These are phyloP conservation scores for Eragrostis nindensis DNA, from an alignment of 176 grass and related monocot species.

Conservation along the genomic window DNA sequence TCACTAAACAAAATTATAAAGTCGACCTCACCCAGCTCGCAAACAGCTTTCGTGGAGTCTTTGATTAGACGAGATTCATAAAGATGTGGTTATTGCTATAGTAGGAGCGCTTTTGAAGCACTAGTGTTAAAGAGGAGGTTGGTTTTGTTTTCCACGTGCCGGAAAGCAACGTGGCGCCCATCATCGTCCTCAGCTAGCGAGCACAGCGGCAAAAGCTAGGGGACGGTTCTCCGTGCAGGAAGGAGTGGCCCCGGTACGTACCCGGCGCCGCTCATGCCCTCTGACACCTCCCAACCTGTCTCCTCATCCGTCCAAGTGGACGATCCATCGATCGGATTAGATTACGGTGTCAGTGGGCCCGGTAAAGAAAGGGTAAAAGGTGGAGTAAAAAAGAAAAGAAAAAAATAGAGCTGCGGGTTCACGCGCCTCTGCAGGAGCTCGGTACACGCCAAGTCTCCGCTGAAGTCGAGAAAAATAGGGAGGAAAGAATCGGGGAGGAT, in stretches of 20 bases:
- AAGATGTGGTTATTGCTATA: no score
- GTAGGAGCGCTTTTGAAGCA: no score
- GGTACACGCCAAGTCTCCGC: neutral
- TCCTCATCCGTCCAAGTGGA: slow-evolving; percentile 5
- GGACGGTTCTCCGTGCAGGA: no score
- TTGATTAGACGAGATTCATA: no score
- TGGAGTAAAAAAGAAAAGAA: no score
- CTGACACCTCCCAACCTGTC: slow-evolving; percentile 12
- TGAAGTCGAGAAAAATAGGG: neutral
- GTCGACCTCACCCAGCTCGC: no score
- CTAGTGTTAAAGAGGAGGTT: neutral
- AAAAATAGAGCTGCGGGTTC: neutral
- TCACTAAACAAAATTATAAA: no score
- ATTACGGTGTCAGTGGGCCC: neutral
- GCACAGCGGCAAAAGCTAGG: no score
- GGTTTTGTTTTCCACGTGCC: neutral
- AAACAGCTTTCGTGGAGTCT: no score
- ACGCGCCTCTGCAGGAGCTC: neutral
- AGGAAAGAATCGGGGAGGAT: no score
- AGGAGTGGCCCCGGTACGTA: neutral
- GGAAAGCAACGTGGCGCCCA: neutral
- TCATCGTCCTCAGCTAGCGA: no score
- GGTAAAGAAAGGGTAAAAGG: no score
- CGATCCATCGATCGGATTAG: neutral
- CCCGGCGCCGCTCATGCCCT: neutral